Conservation (phyloP, 2,329 filamentous ascomycete species). For the Phialophora verrucosa region DNA sequence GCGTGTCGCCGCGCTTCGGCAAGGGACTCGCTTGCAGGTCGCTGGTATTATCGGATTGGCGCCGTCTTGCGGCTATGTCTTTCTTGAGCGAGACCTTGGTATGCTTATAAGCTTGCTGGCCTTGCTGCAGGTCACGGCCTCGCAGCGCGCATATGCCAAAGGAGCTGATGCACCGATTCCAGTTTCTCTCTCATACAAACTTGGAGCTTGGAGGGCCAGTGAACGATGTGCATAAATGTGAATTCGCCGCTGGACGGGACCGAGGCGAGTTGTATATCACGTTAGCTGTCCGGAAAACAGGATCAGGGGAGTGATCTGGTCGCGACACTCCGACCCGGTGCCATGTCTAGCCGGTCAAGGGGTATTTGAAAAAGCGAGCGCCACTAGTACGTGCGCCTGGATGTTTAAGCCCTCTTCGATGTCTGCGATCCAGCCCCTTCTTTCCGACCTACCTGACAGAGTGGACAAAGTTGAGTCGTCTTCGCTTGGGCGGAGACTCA, state of each 20-base stretch:
- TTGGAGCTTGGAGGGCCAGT: conserved; percentile 3
- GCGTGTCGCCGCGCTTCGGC: conserved; percentile 14
- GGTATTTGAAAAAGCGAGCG: conserved; percentile 17
- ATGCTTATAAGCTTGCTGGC: conserved; percentile 21
- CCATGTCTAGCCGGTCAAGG: conserved; percentile 13
- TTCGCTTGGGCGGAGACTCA: conserved; percentile 9
- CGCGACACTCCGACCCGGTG: not conserved
- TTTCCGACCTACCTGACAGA: not conserved
- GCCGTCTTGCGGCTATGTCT: conserved; percentile 12
- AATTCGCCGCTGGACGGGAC: not conserved
- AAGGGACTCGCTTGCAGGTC: conserved; percentile 19
- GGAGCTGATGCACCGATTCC: not conserved
- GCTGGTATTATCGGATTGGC: conserved; percentile 9
- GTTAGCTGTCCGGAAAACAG: conserved; percentile 9
- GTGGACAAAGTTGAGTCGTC: not conserved
- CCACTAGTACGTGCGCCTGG: conserved; percentile 11
- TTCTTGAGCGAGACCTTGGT: conserved; percentile 17
- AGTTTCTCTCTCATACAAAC: not conserved
- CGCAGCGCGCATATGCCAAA: not conserved
- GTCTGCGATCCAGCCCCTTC: not conserved
- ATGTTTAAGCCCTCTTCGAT: not conserved
- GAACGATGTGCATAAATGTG: not conserved
- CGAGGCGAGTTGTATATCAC: conserved; percentile 23
- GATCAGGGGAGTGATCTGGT: not conserved
- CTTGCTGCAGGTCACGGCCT: conserved; percentile 21